These are phyloP conservation scores for Fusarium coicis DNA, from an alignment of 2,329 filamentous ascomycete species.

Conservation along the genomic window DNA sequence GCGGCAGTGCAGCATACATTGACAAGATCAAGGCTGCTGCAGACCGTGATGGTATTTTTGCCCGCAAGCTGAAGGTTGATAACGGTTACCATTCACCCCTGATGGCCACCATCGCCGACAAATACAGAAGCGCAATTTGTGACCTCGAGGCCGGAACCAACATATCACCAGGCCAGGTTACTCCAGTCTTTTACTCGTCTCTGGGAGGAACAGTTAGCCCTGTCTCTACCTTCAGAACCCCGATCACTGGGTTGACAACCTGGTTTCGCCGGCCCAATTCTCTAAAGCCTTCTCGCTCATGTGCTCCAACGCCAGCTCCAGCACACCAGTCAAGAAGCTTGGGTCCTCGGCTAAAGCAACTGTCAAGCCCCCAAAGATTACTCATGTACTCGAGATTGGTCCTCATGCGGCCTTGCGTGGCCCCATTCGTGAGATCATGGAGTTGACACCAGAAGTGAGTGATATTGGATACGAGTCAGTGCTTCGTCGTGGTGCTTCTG, in stretches of 20 bases:
- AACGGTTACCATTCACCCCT: slow-evolving; percentile 62
- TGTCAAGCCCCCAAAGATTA: neutral
- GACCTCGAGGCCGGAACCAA: slow-evolving; percentile 1
- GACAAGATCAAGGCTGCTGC: slow-evolving; percentile 7
- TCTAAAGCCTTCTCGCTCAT: slow-evolving; percentile 43
- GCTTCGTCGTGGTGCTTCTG: slow-evolving; percentile 20
- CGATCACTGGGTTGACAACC: slow-evolving; percentile 59
- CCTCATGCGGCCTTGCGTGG: slow-evolving; percentile 43
- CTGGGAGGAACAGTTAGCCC: slow-evolving; percentile 3
- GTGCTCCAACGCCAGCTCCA: neutral
- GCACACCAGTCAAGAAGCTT: neutral
- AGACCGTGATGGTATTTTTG: slow-evolving; percentile 15
- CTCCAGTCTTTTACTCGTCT: slow-evolving; percentile 14
- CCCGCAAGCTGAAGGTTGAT: slow-evolving; percentile 52
- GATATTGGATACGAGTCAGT: slow-evolving; percentile 25
- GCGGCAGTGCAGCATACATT: slow-evolving; percentile 14
- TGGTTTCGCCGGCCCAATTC: slow-evolving; percentile 55
- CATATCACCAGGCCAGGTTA: neutral
- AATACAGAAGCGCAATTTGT: neutral
- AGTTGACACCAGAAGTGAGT: neutral
- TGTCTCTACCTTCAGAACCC: slow-evolving; percentile 50
- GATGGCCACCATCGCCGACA: slow-evolving; percentile 48
- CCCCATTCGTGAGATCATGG: slow-evolving; percentile 40
- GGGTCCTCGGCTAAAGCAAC: neutral
- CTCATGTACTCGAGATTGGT: slow-evolving; percentile 41